phyloP scores from a whole-genome alignment of 805 yeast species.

The Candida boleticola region DNA sequence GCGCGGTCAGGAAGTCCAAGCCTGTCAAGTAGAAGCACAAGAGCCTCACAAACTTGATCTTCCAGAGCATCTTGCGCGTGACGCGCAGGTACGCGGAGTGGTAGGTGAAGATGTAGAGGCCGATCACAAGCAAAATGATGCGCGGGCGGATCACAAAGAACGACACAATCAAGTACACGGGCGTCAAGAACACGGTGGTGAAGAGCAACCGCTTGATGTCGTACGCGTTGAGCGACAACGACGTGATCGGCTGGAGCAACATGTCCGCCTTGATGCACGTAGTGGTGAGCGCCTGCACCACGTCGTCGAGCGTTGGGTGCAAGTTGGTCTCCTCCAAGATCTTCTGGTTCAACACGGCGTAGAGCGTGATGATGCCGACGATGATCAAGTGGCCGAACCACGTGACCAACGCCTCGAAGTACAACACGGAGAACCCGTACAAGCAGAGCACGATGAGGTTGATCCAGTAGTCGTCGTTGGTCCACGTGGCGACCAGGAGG shows the following conservation, averaged over 20 bases:
- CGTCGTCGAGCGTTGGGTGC: slow-evolving; percentile 84
- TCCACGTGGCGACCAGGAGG: slow-evolving; percentile 83
- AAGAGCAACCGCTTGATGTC: slow-evolving; percentile 79
- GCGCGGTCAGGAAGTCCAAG: slow-evolving; percentile 59
- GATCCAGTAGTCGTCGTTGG: slow-evolving; percentile 78
- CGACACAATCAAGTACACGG: slow-evolving; percentile 71
- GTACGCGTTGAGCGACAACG: slow-evolving; percentile 67
- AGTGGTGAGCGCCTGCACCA: slow-evolving; percentile 71
- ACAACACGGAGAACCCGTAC: slow-evolving; percentile 60
- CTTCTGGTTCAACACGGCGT: slow-evolving; percentile 55
- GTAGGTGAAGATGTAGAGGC: slow-evolving; percentile 67
- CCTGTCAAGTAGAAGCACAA: slow-evolving; percentile 84
- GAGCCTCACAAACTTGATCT: slow-evolving; percentile 66
- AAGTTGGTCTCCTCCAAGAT: slow-evolving; percentile 57
- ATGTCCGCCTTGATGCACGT: slow-evolving; percentile 76
- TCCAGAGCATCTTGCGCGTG: slow-evolving; percentile 83
- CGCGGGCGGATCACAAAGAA: slow-evolving; percentile 71
- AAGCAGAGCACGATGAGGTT: slow-evolving; percentile 59
- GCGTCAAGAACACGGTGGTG: slow-evolving; percentile 84
- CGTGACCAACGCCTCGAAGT: slow-evolving; percentile 74
- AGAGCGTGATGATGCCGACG: slow-evolving; percentile 58
- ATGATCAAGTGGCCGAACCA: slow-evolving; percentile 79
- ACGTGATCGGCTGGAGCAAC: slow-evolving; percentile 75
- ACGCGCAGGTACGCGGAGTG: slow-evolving; percentile 86
- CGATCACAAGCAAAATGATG: slow-evolving; percentile 55